Conservation (phyloP, 495 filamentous ascomycete genomes). For the Daldinia childiae region DNA sequence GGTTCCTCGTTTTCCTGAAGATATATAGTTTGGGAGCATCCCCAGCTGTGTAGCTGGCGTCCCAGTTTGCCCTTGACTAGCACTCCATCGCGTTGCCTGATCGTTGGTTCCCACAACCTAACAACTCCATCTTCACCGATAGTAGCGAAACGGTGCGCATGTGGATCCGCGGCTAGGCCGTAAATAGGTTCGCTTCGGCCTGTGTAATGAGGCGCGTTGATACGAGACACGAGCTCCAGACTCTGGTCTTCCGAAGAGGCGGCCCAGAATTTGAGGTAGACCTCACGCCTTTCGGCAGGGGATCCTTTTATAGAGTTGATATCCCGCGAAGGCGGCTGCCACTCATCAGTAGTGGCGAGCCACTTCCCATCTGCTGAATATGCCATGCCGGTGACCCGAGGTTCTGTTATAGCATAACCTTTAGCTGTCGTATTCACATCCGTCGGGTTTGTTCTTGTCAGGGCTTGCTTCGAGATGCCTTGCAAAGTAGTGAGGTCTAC, state of each 20-base stretch:
- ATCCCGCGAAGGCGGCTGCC: constrained; percentile 76
- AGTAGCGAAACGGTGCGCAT: constrained; percentile 75
- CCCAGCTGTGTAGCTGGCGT: constrained; percentile 72
- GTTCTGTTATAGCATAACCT: constrained; percentile 72
- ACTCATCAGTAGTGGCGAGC: constrained; percentile 92
- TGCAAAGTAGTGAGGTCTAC: constrained; percentile 78
- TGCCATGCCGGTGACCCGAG: constrained; percentile 75
- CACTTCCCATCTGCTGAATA: constrained; percentile 83
- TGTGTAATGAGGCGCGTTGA: constrained; percentile 81
- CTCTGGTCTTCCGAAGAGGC: constrained; percentile 68
- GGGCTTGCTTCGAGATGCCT: constrained; percentile 82
- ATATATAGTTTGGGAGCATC: constrained; percentile 68
- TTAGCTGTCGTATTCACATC: constrained; percentile 77
- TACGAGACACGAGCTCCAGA: constrained; percentile 80
- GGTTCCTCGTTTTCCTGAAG: constrained; percentile 57
- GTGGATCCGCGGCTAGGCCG: constrained; percentile 73
- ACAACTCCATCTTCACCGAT: constrained; percentile 81
- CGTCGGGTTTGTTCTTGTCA: constrained; percentile 87
- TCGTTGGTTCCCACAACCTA: constrained; percentile 78
- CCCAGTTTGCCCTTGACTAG: constrained; percentile 63
- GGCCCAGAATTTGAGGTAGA: constrained; percentile 90
- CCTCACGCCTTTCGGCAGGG: constrained; percentile 68
- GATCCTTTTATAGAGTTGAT: constrained; percentile 58
- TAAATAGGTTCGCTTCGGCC: constrained; percentile 66
- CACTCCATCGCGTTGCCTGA: constrained; percentile 69